These are phyloP conservation scores for Striga asiatica DNA, from an alignment of 257 asterid genomes.

Conservation along the genomic window DNA sequence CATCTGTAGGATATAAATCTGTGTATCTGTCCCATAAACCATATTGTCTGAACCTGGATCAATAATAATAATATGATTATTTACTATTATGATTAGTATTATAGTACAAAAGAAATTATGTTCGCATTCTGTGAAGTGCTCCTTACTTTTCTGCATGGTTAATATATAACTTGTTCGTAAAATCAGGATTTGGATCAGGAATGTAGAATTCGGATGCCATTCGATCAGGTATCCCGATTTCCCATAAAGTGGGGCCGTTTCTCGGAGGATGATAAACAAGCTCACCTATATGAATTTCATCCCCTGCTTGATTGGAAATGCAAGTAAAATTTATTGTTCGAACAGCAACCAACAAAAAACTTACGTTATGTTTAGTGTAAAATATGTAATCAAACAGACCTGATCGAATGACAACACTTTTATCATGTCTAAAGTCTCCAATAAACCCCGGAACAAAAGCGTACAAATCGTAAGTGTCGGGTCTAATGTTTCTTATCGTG, in stretches of 20 bases:
- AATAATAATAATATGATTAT: neutral
- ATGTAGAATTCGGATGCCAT: conserved; percentile 31
- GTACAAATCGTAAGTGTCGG: conserved; percentile 37
- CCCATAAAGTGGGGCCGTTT: conserved; percentile 40
- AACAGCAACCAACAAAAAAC: neutral
- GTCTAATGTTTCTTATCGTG: conserved; percentile 22
- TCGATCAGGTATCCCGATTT: conserved; percentile 43
- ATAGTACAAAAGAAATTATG: neutral
- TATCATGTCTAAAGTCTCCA: conserved; percentile 40
- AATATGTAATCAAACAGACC: conserved; percentile 29
- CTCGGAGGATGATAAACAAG: conserved; percentile 30
- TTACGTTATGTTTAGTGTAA: neutral
- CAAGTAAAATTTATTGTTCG: neutral
- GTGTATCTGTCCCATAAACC: conserved; percentile 37
- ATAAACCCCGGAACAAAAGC: conserved; percentile 62
- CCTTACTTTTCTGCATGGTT: conserved; percentile 23
- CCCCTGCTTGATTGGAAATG: conserved; percentile 18
- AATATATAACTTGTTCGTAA: conserved; percentile 18
- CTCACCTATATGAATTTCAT: conserved; percentile 12
- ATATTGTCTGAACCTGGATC: conserved; percentile 23
- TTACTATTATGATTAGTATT: neutral
- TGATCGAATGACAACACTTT: conserved; percentile 18
- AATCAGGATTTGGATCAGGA: conserved; percentile 27
- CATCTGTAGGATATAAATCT: conserved; percentile 24
- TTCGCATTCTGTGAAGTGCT: neutral